Evolutionary conservation across 257 asterid genomes (phyloP), one percentile per base, ranked within the genome.

Genomic region (Scutellaria barbata): DNA sequence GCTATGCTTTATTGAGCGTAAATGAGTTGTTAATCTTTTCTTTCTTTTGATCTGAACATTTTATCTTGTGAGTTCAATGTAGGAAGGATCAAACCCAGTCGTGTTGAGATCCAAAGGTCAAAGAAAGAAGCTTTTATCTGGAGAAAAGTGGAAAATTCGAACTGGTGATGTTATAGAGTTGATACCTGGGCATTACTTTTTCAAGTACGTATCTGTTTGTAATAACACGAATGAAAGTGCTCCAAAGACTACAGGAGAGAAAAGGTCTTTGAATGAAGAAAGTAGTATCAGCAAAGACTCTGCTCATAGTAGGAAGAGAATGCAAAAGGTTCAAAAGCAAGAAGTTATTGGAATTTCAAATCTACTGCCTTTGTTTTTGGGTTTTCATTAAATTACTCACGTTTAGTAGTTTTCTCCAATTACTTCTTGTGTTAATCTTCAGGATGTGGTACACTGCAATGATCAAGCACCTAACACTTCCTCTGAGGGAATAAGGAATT

Each of bases 51-150:
- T 41, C 16, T 11, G 52, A 63, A 45, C 61, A 51, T 74, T 66
- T 75, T 47, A 75, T 41, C 17, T n/a, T 57, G 41, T 48, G 66
- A 68, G 48, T 82, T 60, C 37, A 71, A 69, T 85, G 82, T 79
- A 91, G 98, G 95, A 89, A 75, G 96, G 99, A 57, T 70, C 89
- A 9, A 94, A 91, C 79, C 99, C 99, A 18, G 90, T 89, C 59
- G 90, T 91, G 46, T 35, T 92, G 56, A 90, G 91, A 82, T 82
- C 85, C 58, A 80, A 80, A 55, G 82, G 74, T 39, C 87, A 76
- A 56, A 84, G 98, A 62, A 89, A 84, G 76, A 94, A 86, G 86
- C 87, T 94, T 75, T 76, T 80, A 72, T 83, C 93, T 10, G 88
- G 96, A 16, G 88, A 87, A 71, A 86, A 79, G 60, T 72, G 86